Evolutionary conservation across 495 filamentous ascomycete genomes (phyloP), one percentile per base, ranked within the genome.

Genomic region (Aspergillus asperescens): DNA sequence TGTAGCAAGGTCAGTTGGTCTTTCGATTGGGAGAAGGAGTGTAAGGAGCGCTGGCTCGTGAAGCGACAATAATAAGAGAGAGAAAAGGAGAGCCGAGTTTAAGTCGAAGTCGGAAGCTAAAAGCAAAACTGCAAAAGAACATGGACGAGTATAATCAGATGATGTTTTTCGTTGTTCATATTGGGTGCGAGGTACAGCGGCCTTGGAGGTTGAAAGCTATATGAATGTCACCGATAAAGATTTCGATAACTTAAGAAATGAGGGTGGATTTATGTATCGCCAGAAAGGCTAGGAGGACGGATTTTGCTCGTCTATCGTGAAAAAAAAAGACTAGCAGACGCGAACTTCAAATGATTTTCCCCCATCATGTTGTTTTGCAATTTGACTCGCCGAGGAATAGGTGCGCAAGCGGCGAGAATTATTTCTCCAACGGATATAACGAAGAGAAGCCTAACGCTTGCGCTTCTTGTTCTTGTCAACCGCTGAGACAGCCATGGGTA

Each of bases 381-480:
- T 24, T 23, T 35, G 19, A 23, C 8, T 23, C 9, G 12, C 4
- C 29, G 35, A 47, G 13, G 20, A 6, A 35, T n/a, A 25, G 29
- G 23, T 24, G 34, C 34, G n/a, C 34, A 16, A 18, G 34, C 15
- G 13, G 8, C 19, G 24, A 6, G 37, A 45, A 13, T 27, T 7
- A 7, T 40, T 18, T 4, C 8, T 28, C 16, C 16, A 16, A 46
- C 8, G 25, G 25, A 22, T 7, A 20, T 15, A 16, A 23, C 16
- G 5, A 50, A 40, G 15, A 15, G n/a, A 5, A 46, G 29, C 48
- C 63, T 78, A 87, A 58, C 85, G 77, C 73, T 88, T 88, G 55
- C 84, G 76, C 71, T 87, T 87, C 75, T 85, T 87, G 60, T 77
- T 83, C 68, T 86, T 86, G 55, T 86, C 81, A 9, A 47, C 61